These are phyloP conservation scores for Bipolaris sorokiniana DNA, from an alignment of 2,329 filamentous ascomycete species.

Conservation along the genomic window DNA sequence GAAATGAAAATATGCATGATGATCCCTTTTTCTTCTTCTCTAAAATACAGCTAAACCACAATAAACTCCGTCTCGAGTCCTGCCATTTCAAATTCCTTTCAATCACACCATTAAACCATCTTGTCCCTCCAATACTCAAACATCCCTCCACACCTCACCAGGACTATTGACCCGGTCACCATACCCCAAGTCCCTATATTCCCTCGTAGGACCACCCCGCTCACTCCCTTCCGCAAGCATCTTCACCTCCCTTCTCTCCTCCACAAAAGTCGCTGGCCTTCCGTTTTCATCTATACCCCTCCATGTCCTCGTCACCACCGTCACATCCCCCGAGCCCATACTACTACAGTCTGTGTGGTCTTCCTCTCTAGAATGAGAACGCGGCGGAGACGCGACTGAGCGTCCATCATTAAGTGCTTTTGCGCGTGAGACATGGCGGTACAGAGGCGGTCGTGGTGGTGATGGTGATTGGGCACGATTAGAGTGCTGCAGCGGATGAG, in stretches of 20 bases:
- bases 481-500: neutral
- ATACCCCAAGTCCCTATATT: constrained; percentile 3
- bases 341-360: constrained; percentile 36
- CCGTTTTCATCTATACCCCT: constrained; percentile 41
- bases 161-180: constrained; percentile 4
- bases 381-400: constrained; percentile 16
- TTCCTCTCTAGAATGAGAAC: constrained; percentile 14
- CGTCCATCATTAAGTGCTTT: constrained; percentile 10
- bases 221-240: constrained; percentile 21
- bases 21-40: neutral
- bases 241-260: constrained; percentile 26
- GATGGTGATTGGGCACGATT: constrained; percentile 6
- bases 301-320: constrained; percentile 32
- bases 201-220: constrained; percentile 7
- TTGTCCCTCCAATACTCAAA: neutral
- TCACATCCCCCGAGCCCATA: constrained; percentile 22
- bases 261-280: constrained; percentile 33
- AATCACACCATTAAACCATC: neutral
- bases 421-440: constrained; percentile 23
- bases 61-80: neutral
- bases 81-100: neutral
- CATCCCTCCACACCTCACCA: constrained; percentile 17
- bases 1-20: too few species aligned
- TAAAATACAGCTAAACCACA: neutral
- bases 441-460: constrained; percentile 12